Base-by-base conservation (phyloP, 768 basidiomycete genomes). In the Termitomyces sp. region DNA sequence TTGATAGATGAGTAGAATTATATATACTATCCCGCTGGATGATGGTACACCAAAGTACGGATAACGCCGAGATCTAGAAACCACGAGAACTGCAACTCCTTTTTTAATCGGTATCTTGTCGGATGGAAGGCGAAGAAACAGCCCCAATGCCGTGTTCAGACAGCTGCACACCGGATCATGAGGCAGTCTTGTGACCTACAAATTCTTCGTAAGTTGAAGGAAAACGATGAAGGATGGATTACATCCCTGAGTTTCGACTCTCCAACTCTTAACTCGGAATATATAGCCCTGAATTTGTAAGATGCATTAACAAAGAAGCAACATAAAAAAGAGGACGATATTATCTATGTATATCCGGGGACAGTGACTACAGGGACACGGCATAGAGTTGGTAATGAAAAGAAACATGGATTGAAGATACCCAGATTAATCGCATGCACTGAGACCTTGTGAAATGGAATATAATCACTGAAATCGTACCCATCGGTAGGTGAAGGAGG, bases 401-500 rank as follows among this genome's bases (percentile, higher is more conserved):
- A 6, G 8, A 32, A 17, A 7, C 11, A 7, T 9, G n/a, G 7
- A 42, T 19, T 9, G 9, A 1, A 19, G 6, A 30, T 30, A 14
- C 3, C 19, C 28, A 3, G 28, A 44, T n/a, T 11, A 11, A 41
- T 14, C 9, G 8, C 23, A 43, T 32, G 28, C 28, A 21, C 17
- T 21, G 12, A 9, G 21, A 25, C 34, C 44, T 62, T 57, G 25
- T 34, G 42, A 44, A 35, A 48, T 16, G 53, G 34, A 2, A 58
- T 40, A 46, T 60, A 40, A 27, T 52, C 48, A 8, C 34, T 51
- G 42, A 52, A 51, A 37, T 57, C 55, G 12, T 60, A 59, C 9
- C 53, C 60, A 61, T 71, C 70, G 3, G 68, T 68, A 40, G 70
- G 68, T 27, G 72, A 69, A 1, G 68, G 68, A 37, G 62, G 66